Conservation (phyloP, 2,329 filamentous ascomycete species). For the Dactylellina parvicollis region DNA sequence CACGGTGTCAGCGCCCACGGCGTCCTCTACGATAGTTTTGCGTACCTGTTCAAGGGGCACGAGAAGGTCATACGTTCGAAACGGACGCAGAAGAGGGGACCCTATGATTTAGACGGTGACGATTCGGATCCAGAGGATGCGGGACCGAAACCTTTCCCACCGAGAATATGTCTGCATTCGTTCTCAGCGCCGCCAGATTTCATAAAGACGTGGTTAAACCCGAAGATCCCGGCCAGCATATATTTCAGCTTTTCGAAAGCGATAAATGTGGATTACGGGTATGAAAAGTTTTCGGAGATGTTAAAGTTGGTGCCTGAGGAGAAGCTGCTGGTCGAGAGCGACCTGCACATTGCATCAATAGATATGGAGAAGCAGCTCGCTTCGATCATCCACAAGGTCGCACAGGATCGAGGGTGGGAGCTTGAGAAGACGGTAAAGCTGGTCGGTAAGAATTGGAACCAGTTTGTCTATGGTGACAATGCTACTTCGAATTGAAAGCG, state of each 20-base stretch:
- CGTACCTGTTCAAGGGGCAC: conserved; percentile 75
- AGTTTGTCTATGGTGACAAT: conserved; percentile 74
- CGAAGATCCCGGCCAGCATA: conserved; percentile 74
- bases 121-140: conserved; percentile 60
- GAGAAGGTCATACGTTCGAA: conserved; percentile 72
- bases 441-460: conserved; percentile 78
- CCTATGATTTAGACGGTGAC: conserved; percentile 49
- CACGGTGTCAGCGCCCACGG: conserved; percentile 83
- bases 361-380: conserved; percentile 82
- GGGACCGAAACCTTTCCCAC: conserved; percentile 73
- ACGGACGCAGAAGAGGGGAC: conserved; percentile 65
- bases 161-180: conserved; percentile 90
- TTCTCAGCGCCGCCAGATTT: conserved; percentile 82
- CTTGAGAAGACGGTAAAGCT: conserved; percentile 75
- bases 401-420: conserved; percentile 79
- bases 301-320: conserved; percentile 79
- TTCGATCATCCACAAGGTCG: conserved; percentile 78
- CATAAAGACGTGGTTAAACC: conserved; percentile 79
- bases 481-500: neutral
- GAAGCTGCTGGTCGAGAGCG: conserved; percentile 85
- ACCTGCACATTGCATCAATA: conserved; percentile 82
- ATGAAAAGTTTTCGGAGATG: conserved; percentile 66
- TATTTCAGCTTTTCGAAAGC: conserved; percentile 89
- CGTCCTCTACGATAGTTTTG: conserved; percentile 72
- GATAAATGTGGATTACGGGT: conserved; percentile 73